A percentile compares a stretch with the other conserved stretches of the same genome.
Conservation (phyloP, 2,329 filamentous ascomycete species). For the Aotearoamyces nothofagi region DNA sequence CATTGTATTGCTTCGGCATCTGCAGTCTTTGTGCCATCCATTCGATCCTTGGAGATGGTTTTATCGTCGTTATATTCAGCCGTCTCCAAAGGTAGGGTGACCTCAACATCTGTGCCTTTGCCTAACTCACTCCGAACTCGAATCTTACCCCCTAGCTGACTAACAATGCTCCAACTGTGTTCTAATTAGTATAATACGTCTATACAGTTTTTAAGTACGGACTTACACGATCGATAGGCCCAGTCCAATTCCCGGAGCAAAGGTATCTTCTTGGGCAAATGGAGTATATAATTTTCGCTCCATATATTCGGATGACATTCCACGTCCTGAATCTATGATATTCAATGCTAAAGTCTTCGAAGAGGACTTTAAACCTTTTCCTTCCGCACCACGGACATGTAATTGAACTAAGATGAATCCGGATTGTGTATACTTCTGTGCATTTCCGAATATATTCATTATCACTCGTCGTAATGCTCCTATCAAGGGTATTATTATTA, state of each 20-base stretch:
- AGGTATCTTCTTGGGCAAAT: conserved; percentile 42
- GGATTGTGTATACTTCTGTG: conserved; percentile 39
- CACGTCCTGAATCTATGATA: conserved; percentile 45
- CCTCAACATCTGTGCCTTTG: conserved; percentile 37
- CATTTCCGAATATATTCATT: conserved; percentile 46
- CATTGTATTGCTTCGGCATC: conserved; percentile 7
- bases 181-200: background rate
- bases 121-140: conserved; percentile 37
- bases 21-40: conserved; percentile 1
- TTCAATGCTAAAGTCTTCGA: conserved; percentile 19
- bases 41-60: conserved; percentile 2
- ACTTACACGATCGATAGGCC: conserved; percentile 47
- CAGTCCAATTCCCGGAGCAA: conserved; percentile 43
- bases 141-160: conserved; percentile 41
- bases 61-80: no score
- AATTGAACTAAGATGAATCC: conserved; percentile 31
- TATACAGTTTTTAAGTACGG: no score
- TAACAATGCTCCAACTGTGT: conserved; percentile 30
- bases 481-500: background rate
- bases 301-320: conserved; percentile 44
- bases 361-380: conserved; percentile 3
- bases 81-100: conserved; percentile 24
- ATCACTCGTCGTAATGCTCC: conserved; percentile 24
- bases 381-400: conserved; percentile 1
- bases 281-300: conserved; percentile 40